phyloP scores from a whole-genome alignment of 495 filamentous ascomycete species.

The Penicillium cataractarum region DNA sequence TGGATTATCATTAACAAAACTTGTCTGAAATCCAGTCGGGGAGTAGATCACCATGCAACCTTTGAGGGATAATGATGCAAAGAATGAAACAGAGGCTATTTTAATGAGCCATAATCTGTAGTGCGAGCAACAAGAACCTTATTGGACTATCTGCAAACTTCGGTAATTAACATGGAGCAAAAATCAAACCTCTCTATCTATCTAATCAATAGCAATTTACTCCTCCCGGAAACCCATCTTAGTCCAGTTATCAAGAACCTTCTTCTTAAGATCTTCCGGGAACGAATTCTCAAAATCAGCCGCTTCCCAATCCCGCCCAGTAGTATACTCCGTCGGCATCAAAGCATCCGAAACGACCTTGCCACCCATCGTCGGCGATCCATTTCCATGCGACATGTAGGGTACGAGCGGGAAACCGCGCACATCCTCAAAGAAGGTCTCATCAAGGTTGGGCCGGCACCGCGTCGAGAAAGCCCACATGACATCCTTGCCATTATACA shows the following conservation, averaged over 20 bases:
- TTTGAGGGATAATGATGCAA: too few relatives aligned
- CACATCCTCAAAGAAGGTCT: constrained; percentile 44
- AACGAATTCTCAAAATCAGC: constrained; percentile 41
- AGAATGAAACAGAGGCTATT: too few relatives aligned
- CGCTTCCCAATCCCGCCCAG: constrained; percentile 35
- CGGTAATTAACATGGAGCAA: too few relatives aligned
- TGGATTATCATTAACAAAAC: too few relatives aligned
- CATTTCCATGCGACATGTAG: constrained; percentile 41
- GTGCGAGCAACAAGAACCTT: too few relatives aligned
- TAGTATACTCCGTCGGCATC: constrained; percentile 41
- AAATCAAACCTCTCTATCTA: neutral
- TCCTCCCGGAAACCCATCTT: constrained; percentile 36
- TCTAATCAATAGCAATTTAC: constrained; percentile 5
- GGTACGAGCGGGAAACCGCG: constrained; percentile 44
- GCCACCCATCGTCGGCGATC: constrained; percentile 31
- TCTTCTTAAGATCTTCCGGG: constrained; percentile 39
- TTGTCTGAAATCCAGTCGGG: too few relatives aligned
- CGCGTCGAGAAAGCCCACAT: constrained; percentile 50
- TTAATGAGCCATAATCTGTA: too few relatives aligned
- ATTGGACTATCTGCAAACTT: too few relatives aligned
- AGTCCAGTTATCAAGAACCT: constrained; percentile 38
- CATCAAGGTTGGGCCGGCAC: constrained; percentile 41
- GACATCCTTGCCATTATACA: constrained; percentile 39
- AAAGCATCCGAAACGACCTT: constrained; percentile 47
- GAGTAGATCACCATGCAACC: too few relatives aligned